Base-by-base conservation (phyloP, 208 protist genomes). In the Acanthamoeba castellanii region DNA sequence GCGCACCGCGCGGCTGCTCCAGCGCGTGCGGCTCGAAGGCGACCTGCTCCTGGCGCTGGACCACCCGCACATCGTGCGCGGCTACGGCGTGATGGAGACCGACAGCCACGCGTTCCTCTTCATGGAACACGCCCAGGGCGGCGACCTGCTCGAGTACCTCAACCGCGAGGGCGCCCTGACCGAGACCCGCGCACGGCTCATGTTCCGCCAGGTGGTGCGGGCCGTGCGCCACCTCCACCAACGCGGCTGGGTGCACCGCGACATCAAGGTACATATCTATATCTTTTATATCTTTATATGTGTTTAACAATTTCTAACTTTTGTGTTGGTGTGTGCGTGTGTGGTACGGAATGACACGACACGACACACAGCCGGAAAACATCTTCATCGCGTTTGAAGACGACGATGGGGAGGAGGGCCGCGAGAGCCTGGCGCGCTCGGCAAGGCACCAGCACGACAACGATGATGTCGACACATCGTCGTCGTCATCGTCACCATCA, bases 21-120 rank as follows among this genome's bases (percentile, higher is more conserved):
- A 92, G 59, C 85, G 85, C 37, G 61, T 92, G 27, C 61, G 61
- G 2, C 85, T 74, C 37, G 85, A 92, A 57, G 85, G 52, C 22
- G 85, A 92, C 4, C 59, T 92, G 4, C 30, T 92, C 57, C 85
- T 74, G 8, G n/a, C 11, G 57, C 30, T 92, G 3, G 85, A 92
- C 85, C 85, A 92, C 59, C 85, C 85, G 32, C 85, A 92, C 34
- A 74, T 92, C 85, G 59, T 92, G 42, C 52, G 85, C 37, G 61
- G 52, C 16, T 92, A 52, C 32, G 85, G 61, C 7, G 16, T 66
- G 59, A 66, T 92, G 85, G 85, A 92, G 59, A 92, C 85, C 85
- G 52, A 66, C 6, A 20, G 6, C 32, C 59, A 92, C 85, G 61
- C 61, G 14, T 92, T 92, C 85, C 52, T 92, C 85, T 66, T 92